phyloP scores from a whole-genome alignment of 2,329 filamentous ascomycete species.

The Botrytis tulipae region DNA sequence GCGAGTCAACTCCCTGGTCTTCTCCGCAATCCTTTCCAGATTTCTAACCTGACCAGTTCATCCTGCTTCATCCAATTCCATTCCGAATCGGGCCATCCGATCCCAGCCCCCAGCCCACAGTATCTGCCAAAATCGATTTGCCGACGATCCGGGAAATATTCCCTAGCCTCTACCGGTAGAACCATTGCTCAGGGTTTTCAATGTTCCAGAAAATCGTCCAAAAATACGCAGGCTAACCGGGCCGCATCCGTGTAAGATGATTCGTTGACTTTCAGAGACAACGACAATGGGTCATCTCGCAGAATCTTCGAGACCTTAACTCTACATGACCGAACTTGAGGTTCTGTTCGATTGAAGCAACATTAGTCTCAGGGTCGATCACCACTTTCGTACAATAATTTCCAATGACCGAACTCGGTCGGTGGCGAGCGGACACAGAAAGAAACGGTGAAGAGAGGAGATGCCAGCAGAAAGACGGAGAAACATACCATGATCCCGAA shows the following conservation, averaged over 20 bases:
- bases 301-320: constrained; percentile 21
- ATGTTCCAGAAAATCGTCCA: constrained; percentile 36
- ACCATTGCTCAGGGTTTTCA: constrained; percentile 22
- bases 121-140: constrained; percentile 6
- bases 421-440: not conserved
- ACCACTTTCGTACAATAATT: not conserved
- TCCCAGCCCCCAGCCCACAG: constrained; percentile 6
- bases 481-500: constrained; percentile 34
- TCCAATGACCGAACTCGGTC: not conserved
- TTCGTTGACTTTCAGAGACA: constrained; percentile 19
- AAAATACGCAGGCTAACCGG: constrained; percentile 35
- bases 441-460: not conserved
- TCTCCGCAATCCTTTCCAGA: not conserved
- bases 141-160: constrained; percentile 8
- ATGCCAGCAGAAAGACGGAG: not conserved
- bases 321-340: constrained; percentile 30
- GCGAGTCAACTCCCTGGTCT: not conserved
- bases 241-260: constrained; percentile 34
- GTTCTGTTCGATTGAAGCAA: constrained; percentile 22
- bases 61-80: not conserved
- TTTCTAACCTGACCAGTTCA: not conserved
- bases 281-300: constrained; percentile 13
- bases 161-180: constrained; percentile 1
- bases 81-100: constrained; percentile 8
- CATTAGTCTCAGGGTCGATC: constrained; percentile 24